Evolutionary conservation across 2,329 filamentous ascomycete species (phyloP).

Genomic region (Beauveria asiatica): DNA sequence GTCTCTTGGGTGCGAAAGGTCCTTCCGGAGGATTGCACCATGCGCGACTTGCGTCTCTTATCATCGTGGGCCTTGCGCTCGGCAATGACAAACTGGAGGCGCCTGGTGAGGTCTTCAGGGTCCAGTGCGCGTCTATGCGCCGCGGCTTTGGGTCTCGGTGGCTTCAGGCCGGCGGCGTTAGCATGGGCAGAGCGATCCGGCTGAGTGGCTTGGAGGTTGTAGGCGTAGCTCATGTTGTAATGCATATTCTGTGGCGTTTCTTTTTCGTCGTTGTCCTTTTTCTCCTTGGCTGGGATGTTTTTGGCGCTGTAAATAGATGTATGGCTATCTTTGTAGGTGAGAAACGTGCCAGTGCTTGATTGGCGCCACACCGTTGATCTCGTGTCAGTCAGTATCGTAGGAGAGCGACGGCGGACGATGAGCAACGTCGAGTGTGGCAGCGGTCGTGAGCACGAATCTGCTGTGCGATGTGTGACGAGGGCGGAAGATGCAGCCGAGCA

Average conservation of each 20-base stretch:
- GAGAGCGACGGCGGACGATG: neutral
- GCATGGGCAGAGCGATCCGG: slow-evolving; percentile 3
- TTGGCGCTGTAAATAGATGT: neutral
- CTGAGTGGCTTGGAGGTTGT: slow-evolving; percentile 13
- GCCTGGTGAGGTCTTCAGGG: slow-evolving; percentile 44
- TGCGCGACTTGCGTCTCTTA: slow-evolving; percentile 16
- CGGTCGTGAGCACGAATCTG: neutral
- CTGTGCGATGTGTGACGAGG: neutral
- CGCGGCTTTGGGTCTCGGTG: slow-evolving; percentile 15
- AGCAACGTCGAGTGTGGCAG: neutral
- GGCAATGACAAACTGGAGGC: slow-evolving; percentile 41
- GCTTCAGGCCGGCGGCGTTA: neutral
- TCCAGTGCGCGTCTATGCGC: slow-evolving; percentile 32
- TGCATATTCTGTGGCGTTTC: slow-evolving; percentile 12
- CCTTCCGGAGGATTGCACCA: neutral
- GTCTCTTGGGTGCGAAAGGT: slow-evolving; percentile 1
- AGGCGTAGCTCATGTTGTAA: slow-evolving; percentile 20
- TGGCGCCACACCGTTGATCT: neutral
- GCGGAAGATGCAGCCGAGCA: neutral
- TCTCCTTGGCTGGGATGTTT: neutral
- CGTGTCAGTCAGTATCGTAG: neutral
- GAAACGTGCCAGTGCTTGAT: neutral
- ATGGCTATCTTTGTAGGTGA: neutral
- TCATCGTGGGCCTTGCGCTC: slow-evolving; percentile 38
- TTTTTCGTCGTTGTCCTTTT: neutral